phyloP scores from a whole-genome alignment of 345 rosid species.

The Salix viminalis region DNA sequence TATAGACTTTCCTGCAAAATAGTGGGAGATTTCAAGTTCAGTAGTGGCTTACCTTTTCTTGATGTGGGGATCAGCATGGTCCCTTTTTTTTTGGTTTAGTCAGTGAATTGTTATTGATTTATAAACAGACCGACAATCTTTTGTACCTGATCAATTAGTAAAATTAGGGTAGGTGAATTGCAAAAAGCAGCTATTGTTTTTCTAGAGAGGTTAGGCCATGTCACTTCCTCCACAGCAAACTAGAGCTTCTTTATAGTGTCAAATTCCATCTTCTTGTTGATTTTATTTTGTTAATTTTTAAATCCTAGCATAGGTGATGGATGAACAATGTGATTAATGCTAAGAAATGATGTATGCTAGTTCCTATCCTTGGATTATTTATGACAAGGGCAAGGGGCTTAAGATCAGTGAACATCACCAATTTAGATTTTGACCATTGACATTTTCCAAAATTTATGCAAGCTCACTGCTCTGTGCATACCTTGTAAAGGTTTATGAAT shows the following conservation, averaged over 20 bases:
- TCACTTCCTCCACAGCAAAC: not conserved
- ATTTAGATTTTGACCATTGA: not conserved
- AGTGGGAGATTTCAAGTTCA: slow-evolving; percentile 24
- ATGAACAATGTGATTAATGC: not conserved
- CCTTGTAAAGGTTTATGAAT: not conserved
- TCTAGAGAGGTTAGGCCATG: not conserved
- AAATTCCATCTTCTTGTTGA: not conserved
- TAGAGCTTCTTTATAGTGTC: not conserved
- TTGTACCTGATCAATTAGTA: not conserved
- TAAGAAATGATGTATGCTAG: not conserved
- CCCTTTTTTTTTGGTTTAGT: slow-evolving; percentile 9
- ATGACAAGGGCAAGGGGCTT: not conserved
- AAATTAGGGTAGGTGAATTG: not conserved
- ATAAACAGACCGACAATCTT: not conserved
- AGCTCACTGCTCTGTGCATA: not conserved
- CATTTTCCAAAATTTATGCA: not conserved
- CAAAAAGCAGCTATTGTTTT: not conserved
- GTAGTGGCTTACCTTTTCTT: slow-evolving; percentile 29
- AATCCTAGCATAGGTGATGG: not conserved
- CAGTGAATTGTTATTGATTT: not conserved
- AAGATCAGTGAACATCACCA: not conserved
- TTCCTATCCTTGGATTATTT: not conserved
- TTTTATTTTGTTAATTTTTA: not conserved
- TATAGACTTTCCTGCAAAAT: slow-evolving; percentile 7
- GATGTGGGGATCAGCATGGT: slow-evolving; percentile 20